Evolutionary conservation across 495 filamentous ascomycete species (phyloP).

Genomic region (Xylaria telfairii): DNA sequence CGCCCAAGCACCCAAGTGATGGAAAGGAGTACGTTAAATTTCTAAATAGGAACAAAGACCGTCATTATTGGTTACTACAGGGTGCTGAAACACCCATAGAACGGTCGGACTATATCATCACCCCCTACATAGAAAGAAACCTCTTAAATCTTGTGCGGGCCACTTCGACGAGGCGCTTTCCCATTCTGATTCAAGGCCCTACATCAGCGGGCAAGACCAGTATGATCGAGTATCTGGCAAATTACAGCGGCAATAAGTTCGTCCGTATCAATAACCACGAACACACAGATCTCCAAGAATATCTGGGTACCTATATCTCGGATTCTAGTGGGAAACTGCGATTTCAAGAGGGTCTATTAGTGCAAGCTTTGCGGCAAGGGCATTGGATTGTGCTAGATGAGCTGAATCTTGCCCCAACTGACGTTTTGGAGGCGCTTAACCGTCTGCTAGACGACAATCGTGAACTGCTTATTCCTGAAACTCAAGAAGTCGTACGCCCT

Average conservation of each 20-base stretch:
- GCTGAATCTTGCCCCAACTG: slow-evolving; percentile 92
- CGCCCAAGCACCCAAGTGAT: slow-evolving; percentile 75
- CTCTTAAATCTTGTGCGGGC: slow-evolving; percentile 92
- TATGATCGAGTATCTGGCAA: slow-evolving; percentile 98
- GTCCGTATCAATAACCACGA: slow-evolving; percentile 99
- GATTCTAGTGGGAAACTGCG: slow-evolving; percentile 78
- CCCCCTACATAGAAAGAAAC: slow-evolving; percentile 92
- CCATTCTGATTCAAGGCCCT: slow-evolving; percentile 94
- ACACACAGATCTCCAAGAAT: slow-evolving; percentile 97
- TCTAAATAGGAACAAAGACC: slow-evolving; percentile 59
- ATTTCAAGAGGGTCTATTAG: slow-evolving; percentile 94
- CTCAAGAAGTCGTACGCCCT: slow-evolving; percentile 89
- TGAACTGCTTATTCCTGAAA: slow-evolving; percentile 97
- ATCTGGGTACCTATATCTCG: slow-evolving; percentile 92
- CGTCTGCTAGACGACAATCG: slow-evolving; percentile 94
- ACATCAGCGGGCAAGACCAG: slow-evolving; percentile 98
- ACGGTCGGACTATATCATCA: slow-evolving; percentile 92
- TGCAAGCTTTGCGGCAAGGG: slow-evolving; percentile 88
- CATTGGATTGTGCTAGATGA: slow-evolving; percentile 99
- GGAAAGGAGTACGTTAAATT: slow-evolving; percentile 83
- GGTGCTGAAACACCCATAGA: slow-evolving; percentile 70
- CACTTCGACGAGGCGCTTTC: slow-evolving; percentile 87
- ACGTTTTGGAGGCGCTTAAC: slow-evolving; percentile 95
- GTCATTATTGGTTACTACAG: slow-evolving; percentile 89
- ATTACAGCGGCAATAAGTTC: slow-evolving; percentile 93